These are phyloP conservation scores for Eucalyptus sideroxylon DNA, from an alignment of 345 rosid species.

Conservation along the genomic window DNA sequence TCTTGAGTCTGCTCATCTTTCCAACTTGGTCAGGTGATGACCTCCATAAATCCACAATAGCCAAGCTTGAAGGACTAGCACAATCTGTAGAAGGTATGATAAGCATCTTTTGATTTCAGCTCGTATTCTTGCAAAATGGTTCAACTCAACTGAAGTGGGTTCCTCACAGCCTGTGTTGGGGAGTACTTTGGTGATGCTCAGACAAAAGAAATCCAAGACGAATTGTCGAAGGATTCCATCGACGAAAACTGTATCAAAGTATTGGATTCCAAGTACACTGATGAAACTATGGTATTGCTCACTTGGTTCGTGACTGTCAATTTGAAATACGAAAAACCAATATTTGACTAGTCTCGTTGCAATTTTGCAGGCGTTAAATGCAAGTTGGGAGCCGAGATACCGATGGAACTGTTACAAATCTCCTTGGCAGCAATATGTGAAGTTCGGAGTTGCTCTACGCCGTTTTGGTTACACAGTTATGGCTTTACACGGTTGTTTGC, in stretches of 20 bases:
- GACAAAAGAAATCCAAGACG: neutral
- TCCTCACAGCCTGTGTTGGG: constrained; percentile 45
- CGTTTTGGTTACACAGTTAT: constrained; percentile 62
- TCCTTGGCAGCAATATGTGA: constrained; percentile 67
- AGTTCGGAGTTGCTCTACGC: constrained; percentile 70
- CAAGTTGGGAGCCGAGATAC: constrained; percentile 82
- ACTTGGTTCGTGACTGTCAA: neutral
- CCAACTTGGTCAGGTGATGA: constrained; percentile 89
- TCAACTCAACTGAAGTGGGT: neutral
- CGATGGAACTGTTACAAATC: constrained; percentile 30
- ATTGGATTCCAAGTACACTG: constrained; percentile 56
- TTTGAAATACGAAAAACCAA: neutral
- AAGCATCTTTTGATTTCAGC: neutral
- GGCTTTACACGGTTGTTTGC: constrained; percentile 46
- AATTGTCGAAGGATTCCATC: constrained; percentile 32
- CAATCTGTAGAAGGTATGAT: constrained; percentile 49
- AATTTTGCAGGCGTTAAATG: constrained; percentile 39
- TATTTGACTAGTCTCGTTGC: neutral
- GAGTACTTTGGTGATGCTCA: constrained; percentile 37
- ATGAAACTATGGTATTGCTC: constrained; percentile 48
- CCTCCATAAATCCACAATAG: constrained; percentile 53
- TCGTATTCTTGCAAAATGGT: neutral
- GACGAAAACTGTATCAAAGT: constrained; percentile 52
- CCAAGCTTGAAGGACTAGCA: constrained; percentile 69
- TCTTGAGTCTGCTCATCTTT: constrained; percentile 52